A percentile compares a stretch with the other conserved stretches of the same genome.
phyloP scores from a whole-genome alignment of 192 early-diverging fungal genomes.

The Podila minutissima region DNA sequence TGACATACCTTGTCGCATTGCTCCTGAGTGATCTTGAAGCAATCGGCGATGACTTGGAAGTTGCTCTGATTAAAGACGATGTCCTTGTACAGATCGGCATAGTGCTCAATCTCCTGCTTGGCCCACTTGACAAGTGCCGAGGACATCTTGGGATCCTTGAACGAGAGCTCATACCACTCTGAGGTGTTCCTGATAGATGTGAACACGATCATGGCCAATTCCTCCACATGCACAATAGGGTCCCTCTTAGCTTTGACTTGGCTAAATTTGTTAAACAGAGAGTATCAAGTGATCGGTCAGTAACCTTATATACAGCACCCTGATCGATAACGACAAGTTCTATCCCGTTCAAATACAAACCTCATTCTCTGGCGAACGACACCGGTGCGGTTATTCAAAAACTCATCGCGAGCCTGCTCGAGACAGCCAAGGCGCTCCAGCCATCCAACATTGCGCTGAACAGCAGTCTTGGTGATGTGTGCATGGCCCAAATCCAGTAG shows the following conservation, averaged over 20 bases:
- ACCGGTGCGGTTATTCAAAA: slow-evolving; percentile 77
- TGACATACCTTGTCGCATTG: slow-evolving; percentile 77
- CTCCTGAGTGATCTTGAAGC: slow-evolving; percentile 78
- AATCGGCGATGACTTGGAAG: slow-evolving; percentile 87
- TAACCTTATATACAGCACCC: too few relatives aligned
- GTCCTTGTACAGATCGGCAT: slow-evolving; percentile 85
- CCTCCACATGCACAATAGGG: slow-evolving; percentile 83
- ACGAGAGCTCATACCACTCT: slow-evolving; percentile 94
- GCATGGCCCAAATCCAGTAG: slow-evolving; percentile 81
- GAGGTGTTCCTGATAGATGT: slow-evolving; percentile 93
- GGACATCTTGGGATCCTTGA: slow-evolving; percentile 88
- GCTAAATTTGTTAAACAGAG: slow-evolving; percentile 39
- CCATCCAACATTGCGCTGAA: slow-evolving; percentile 82
- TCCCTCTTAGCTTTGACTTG: slow-evolving; percentile 93
- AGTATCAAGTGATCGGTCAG: too few relatives aligned
- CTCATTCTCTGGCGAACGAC: slow-evolving; percentile 83
- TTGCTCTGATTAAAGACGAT: slow-evolving; percentile 87
- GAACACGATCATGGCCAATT: slow-evolving; percentile 90
- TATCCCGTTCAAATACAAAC: slow-evolving; percentile 34
- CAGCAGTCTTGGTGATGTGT: slow-evolving; percentile 81
- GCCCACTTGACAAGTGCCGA: slow-evolving; percentile 97
- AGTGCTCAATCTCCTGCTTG: slow-evolving; percentile 83
- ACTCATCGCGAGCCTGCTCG: slow-evolving; percentile 89
- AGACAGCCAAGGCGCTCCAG: slow-evolving; percentile 80
- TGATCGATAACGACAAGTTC: too few relatives aligned